phyloP scores from a whole-genome alignment of 129 eudicot species.

The Dittrichia graveolens region DNA sequence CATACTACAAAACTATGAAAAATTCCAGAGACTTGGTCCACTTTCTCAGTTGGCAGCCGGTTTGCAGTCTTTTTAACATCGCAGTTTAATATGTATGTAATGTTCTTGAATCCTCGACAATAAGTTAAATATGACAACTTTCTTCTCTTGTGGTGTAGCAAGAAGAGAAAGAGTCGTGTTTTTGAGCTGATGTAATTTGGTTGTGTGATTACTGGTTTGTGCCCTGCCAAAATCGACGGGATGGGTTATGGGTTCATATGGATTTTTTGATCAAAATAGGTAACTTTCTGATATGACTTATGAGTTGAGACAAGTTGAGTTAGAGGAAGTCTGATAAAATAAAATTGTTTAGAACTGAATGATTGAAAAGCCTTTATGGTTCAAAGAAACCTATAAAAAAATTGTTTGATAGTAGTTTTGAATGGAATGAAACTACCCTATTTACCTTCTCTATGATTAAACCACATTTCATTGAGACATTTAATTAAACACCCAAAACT shows the following conservation, averaged over 20 bases:
- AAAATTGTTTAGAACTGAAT: no score
- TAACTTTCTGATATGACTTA: background rate
- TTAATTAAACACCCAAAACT: no score
- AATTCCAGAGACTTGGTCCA: background rate
- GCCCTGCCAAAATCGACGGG: background rate
- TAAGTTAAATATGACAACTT: constrained; percentile 9
- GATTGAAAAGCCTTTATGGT: no score
- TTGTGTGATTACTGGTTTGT: background rate
- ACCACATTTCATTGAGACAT: no score
- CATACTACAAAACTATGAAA: constrained; percentile 3
- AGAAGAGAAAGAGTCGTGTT: constrained; percentile 20
- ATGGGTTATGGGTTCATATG: background rate
- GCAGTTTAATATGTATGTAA: constrained; percentile 24
- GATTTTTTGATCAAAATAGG: background rate
- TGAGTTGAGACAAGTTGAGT: no score
- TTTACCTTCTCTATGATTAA: no score
- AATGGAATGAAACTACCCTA: no score
- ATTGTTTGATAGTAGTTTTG: no score
- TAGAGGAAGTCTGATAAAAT: no score
- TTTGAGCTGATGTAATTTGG: constrained; percentile 8
- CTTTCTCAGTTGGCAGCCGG: constrained; percentile 18
- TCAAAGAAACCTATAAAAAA: no score
- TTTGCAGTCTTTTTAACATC: constrained; percentile 7
- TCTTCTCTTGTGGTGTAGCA: constrained; percentile 5
- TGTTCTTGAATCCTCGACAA: background rate